Percentiles rank a stretch among this genome's conserved stretches.
phyloP scores from a whole-genome alignment of 805 yeast genomes.

The Myxozyma neotropica region DNA sequence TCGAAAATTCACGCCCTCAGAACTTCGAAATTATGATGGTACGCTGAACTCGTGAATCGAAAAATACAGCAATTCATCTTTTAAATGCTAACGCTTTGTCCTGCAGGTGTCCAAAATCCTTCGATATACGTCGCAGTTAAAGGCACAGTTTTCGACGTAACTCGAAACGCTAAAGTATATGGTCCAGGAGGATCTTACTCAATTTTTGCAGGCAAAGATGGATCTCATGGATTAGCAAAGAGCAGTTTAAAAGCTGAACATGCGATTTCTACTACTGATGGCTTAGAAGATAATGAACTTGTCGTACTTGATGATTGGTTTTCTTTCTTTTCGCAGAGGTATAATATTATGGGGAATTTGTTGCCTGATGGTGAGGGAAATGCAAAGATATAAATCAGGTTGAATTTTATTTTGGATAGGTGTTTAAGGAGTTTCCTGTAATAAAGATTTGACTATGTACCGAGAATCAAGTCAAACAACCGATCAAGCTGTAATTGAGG shows the following conservation, averaged over 20 bases:
- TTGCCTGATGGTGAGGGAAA: conserved; percentile 5
- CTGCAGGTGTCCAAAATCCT: conserved; percentile 45
- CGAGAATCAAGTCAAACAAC: no score
- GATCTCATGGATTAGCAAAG: conserved; percentile 73
- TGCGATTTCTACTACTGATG: conserved; percentile 45
- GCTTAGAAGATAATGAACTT: conserved; percentile 60
- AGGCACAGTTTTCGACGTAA: conserved; percentile 79
- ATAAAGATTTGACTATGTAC: neutral
- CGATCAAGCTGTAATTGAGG: no score
- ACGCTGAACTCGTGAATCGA: conserved; percentile 31
- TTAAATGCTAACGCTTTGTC: neutral
- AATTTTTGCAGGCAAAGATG: conserved; percentile 74
- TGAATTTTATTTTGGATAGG: neutral
- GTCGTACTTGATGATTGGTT: conserved; percentile 74
- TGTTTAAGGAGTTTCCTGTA: neutral
- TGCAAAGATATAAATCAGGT: conserved; percentile 10
- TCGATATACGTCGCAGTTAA: conserved; percentile 72
- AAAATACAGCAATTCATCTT: no score
- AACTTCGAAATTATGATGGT: conserved; percentile 54
- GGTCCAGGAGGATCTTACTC: conserved; percentile 79
- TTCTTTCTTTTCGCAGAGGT: conserved; percentile 50
- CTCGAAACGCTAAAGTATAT: conserved; percentile 63
- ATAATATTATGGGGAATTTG: conserved; percentile 28
- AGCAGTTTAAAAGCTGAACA: conserved; percentile 62
- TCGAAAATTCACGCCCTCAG: conserved; percentile 47